Evolutionary conservation across 228 moss, liverwort and hornwort species (phyloP).

Genomic region (Sphagnum fallax): DNA sequence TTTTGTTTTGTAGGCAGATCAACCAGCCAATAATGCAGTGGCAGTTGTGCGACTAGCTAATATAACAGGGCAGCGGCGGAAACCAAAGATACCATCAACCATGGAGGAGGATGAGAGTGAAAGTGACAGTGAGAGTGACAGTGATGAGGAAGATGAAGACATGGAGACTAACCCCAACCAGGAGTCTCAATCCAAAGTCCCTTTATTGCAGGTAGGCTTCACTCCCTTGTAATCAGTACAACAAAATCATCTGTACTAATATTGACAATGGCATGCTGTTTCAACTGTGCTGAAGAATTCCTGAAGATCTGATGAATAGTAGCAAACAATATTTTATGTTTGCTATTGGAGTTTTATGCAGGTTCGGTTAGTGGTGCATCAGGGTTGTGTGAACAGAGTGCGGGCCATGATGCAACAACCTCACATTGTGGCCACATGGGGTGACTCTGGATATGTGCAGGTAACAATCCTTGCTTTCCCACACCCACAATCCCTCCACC

Average conservation of each 20-base stretch:
- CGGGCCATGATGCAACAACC: slow-evolving; percentile 88
- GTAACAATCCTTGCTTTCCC: slow-evolving; percentile 15
- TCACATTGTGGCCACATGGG: slow-evolving; percentile 88
- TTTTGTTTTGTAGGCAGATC: slow-evolving; percentile 51
- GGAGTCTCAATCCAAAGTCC: slow-evolving; percentile 47
- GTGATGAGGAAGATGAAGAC: slow-evolving; percentile 50
- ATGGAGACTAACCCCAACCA: slow-evolving; percentile 18
- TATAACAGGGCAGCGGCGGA: slow-evolving; percentile 57
- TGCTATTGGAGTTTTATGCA: slow-evolving; percentile 14
- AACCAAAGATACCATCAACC: slow-evolving; percentile 39
- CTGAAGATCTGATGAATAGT: not conserved
- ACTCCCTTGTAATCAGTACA: not conserved
- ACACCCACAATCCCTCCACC: too few relatives aligned
- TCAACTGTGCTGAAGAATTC: not conserved
- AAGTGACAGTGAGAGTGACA: slow-evolving; percentile 62
- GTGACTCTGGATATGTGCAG: slow-evolving; percentile 93
- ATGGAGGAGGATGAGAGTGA: slow-evolving; percentile 60
- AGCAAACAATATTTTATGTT: not conserved
- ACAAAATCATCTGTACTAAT: not conserved
- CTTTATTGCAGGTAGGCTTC: slow-evolving; percentile 46
- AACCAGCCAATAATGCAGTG: slow-evolving; percentile 59
- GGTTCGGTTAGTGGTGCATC: slow-evolving; percentile 75
- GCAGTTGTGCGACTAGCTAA: slow-evolving; percentile 75
- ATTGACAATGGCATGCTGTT: not conserved
- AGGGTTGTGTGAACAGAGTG: slow-evolving; percentile 83